A percentile compares a stretch with the other conserved stretches of the same genome.
Conservation (phyloP, 768 basidiomycete genomes). For the Naganishia friedmannii region DNA sequence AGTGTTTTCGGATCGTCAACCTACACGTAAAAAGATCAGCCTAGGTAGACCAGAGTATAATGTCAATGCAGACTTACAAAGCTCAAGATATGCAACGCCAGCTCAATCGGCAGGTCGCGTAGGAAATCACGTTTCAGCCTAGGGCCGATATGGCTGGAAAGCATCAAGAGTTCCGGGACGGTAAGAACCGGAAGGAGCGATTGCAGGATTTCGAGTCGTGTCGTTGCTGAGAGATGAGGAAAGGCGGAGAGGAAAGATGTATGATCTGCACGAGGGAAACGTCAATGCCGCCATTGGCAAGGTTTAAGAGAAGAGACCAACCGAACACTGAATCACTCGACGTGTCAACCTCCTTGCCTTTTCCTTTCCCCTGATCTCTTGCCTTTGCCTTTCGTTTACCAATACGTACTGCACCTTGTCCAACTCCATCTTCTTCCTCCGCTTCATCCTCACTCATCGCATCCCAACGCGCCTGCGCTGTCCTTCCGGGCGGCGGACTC, state of each 20-base stretch:
- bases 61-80: slow-evolving; percentile 54
- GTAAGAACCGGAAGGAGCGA: slow-evolving; percentile 39
- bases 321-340: not conserved
- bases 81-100: slow-evolving; percentile 69
- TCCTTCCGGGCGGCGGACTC: slow-evolving; percentile 39
- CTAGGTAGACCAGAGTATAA: not conserved
- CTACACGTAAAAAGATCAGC: slow-evolving; percentile 27
- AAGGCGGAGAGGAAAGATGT: slow-evolving; percentile 33
- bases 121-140: slow-evolving; percentile 52
- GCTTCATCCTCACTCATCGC: slow-evolving; percentile 17
- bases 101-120: slow-evolving; percentile 64
- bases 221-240: slow-evolving; percentile 34
- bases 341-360: slow-evolving; percentile 1
- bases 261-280: slow-evolving; percentile 33
- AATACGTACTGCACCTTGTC: not conserved
- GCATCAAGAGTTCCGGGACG: slow-evolving; percentile 45
- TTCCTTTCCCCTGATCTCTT: not conserved
- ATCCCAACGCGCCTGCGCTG: slow-evolving; percentile 32
- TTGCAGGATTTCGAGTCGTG: slow-evolving; percentile 28
- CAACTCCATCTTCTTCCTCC: slow-evolving; percentile 10
- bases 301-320: not conserved
- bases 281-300: slow-evolving; percentile 26
- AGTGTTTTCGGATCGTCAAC: slow-evolving; percentile 72
- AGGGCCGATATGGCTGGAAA: slow-evolving; percentile 47
- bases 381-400: not conserved